Percentiles rank a stretch among this genome's conserved stretches.
Conservation (phyloP, 75 land plant species). For the Sequoia sempervirens region DNA sequence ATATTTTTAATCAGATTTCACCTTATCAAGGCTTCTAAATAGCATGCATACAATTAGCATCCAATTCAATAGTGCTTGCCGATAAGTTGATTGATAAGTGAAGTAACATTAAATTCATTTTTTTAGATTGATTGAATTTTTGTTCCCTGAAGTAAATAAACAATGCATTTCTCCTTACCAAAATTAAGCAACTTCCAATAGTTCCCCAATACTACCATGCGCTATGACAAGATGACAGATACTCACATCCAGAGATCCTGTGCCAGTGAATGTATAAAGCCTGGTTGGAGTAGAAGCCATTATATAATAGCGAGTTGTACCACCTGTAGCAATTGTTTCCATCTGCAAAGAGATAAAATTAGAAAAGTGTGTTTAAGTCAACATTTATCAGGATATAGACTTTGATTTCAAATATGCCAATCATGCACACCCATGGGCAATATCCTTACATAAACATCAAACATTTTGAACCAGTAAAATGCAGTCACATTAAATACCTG, state of each 20-base stretch:
- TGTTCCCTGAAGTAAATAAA: no score
- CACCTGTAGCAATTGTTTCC: slow-evolving; percentile 61
- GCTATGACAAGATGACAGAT: not conserved
- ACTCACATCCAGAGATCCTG: slow-evolving; percentile 78
- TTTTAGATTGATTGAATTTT: no score
- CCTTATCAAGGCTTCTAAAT: not conserved
- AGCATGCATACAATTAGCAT: not conserved
- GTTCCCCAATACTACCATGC: not conserved
- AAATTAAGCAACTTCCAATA: not conserved
- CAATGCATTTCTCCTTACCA: no score
- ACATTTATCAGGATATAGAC: not conserved
- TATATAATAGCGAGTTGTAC: slow-evolving; percentile 70
- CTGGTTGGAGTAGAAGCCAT: slow-evolving; percentile 95
- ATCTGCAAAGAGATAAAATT: slow-evolving; percentile 45
- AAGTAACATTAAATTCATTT: not conserved
- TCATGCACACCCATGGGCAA: not conserved
- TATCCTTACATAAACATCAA: not conserved
- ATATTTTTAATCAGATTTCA: not conserved
- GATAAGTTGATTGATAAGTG: not conserved
- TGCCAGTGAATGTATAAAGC: slow-evolving; percentile 80
- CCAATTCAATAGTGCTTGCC: not conserved
- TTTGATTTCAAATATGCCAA: not conserved
- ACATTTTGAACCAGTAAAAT: not conserved
- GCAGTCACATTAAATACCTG: slow-evolving; percentile 49
- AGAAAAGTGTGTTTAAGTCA: not conserved